These are phyloP conservation scores for Nicotiana obtusifolia DNA, from an alignment of 257 asterid genomes.

Conservation along the genomic window DNA sequence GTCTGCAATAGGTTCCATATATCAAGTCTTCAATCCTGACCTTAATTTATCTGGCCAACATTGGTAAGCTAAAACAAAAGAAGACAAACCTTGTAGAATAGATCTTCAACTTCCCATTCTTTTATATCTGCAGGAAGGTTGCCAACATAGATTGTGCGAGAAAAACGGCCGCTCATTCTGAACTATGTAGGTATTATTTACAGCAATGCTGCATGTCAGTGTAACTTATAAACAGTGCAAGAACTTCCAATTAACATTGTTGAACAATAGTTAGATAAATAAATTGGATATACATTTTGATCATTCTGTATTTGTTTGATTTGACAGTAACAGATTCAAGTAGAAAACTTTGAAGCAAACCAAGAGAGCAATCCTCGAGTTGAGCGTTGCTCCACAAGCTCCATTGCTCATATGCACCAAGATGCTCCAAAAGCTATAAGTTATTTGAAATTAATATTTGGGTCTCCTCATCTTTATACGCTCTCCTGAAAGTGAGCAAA, in stretches of 20 bases:
- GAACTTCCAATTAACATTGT: neutral
- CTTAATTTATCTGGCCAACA: no score
- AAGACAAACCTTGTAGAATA: conserved; percentile 74
- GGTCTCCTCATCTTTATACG: conserved; percentile 66
- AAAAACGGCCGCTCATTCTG: conserved; percentile 94
- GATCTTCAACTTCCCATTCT: conserved; percentile 86
- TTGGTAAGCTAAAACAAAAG: neutral
- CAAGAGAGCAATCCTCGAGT: conserved; percentile 96
- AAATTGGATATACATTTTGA: conserved; percentile 8
- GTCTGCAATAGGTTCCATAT: no score
- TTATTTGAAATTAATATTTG: conserved; percentile 56
- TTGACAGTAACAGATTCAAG: conserved; percentile 29
- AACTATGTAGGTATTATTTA: conserved; percentile 17
- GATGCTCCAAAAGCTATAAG: conserved; percentile 81
- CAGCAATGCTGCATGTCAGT: conserved; percentile 35
- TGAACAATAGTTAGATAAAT: neutral
- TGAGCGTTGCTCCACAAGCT: conserved; percentile 99
- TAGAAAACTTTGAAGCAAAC: conserved; percentile 84
- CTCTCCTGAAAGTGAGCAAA: conserved; percentile 83
- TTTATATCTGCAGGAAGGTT: conserved; percentile 95
- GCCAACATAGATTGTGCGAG: conserved; percentile 93
- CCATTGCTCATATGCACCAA: conserved; percentile 90
- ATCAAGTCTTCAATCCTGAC: no score
- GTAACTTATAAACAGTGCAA: conserved; percentile 12
- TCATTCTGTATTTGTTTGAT: conserved; percentile 23